phyloP scores from a whole-genome alignment of 129 eudicot species.

The Sambucus nigra region DNA sequence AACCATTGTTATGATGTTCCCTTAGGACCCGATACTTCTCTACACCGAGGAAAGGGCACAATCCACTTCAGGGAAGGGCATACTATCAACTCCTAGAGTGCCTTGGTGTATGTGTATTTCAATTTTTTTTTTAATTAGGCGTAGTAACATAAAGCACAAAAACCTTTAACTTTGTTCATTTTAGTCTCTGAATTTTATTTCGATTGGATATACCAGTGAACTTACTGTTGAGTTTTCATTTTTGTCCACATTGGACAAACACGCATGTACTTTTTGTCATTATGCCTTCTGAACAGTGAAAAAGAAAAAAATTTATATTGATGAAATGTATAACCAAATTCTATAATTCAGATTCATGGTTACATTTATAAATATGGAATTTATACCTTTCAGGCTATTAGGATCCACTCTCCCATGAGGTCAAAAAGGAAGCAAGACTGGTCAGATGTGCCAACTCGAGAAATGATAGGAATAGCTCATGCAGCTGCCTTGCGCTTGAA shows the following conservation, averaged over 20 bases:
- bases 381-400: slow-evolving; percentile 49
- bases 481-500: slow-evolving; percentile 65
- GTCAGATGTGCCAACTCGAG: slow-evolving; percentile 87
- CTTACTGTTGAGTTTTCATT: no score
- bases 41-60: slow-evolving; percentile 88
- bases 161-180: no score
- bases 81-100: slow-evolving; percentile 98
- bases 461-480: slow-evolving; percentile 75
- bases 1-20: neutral
- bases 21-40: slow-evolving; percentile 94
- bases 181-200: no score
- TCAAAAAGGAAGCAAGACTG: slow-evolving; percentile 83
- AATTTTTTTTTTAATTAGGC: neutral
- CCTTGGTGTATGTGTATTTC: slow-evolving; percentile 56
- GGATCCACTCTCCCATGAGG: slow-evolving; percentile 99
- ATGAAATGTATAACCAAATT: neutral
- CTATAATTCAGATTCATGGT: slow-evolving; percentile 1
- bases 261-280: no score
- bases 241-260: no score
- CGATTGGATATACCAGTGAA: no score
- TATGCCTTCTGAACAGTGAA: no score
- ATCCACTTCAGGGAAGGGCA: slow-evolving; percentile 98
- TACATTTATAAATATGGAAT: neutral
- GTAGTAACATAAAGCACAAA: no score
- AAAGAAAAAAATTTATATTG: neutral